Percentiles rank a stretch among this genome's conserved stretches.
Evolutionary conservation across 176 grass and related monocot species (phyloP).

Genomic region (Melocanna baccifera): DNA sequence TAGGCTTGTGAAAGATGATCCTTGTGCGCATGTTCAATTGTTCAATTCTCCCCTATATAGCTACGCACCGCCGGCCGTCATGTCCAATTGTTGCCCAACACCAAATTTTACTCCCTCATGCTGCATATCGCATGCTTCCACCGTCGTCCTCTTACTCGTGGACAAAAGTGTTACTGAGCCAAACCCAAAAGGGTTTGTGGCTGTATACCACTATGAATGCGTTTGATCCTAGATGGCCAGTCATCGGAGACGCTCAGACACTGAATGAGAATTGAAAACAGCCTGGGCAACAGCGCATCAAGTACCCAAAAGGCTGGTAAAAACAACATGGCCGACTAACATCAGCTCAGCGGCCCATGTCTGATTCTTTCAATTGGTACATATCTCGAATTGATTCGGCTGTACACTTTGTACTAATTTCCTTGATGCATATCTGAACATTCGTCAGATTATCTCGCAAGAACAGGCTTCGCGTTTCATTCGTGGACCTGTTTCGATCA

Average conservation of each 20-base stretch:
- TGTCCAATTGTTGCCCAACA: no score
- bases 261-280: neutral
- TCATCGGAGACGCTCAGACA: neutral
- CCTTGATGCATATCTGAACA: neutral
- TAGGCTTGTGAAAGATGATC: no score
- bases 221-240: neutral
- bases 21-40: no score
- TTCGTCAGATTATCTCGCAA: neutral
- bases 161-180: no score
- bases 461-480: neutral
- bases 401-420: neutral
- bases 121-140: no score
- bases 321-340: neutral
- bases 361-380: neutral
- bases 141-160: no score
- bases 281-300: neutral
- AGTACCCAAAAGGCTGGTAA: neutral
- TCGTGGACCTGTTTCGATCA: neutral
- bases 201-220: neutral
- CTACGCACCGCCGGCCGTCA: no score
- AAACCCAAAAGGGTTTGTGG: no score
- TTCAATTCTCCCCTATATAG: no score
- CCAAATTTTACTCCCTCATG: no score
- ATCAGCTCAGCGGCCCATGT: conserved; percentile 7
- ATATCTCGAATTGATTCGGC: neutral